phyloP scores from a whole-genome alignment of 352 stramenopile genomes.

The Plasmopara muralis region DNA sequence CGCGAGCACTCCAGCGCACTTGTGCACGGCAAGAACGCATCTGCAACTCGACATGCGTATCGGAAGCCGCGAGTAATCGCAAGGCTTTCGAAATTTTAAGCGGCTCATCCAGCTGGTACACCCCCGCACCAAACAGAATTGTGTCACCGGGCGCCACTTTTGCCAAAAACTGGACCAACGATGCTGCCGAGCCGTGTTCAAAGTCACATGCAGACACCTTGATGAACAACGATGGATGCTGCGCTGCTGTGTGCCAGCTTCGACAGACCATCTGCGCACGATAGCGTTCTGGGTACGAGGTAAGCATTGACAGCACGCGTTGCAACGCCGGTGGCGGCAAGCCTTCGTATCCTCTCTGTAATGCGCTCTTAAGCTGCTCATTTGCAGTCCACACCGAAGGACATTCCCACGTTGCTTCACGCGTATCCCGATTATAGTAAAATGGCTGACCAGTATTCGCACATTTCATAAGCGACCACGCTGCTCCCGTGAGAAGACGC shows the following conservation, averaged over 20 bases:
- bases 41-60: constrained; percentile 62
- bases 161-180: constrained; percentile 24
- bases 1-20: constrained; percentile 47
- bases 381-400: constrained; percentile 86
- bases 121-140: constrained; percentile 57
- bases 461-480: constrained; percentile 59
- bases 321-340: constrained; percentile 73
- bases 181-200: constrained; percentile 11
- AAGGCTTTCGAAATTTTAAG: constrained; percentile 44
- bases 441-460: constrained; percentile 74
- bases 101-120: constrained; percentile 50
- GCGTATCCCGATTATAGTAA: constrained; percentile 92
- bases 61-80: constrained; percentile 39
- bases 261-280: constrained; percentile 43
- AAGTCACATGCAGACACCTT: constrained; percentile 53
- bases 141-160: constrained; percentile 34
- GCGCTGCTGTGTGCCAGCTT: constrained; percentile 39
- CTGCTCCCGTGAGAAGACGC: constrained; percentile 47
- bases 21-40: constrained; percentile 46
- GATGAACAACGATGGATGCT: constrained; percentile 36
- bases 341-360: constrained; percentile 60
- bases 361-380: constrained; percentile 71
- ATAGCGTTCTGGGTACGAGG: constrained; percentile 53
- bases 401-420: constrained; percentile 91
- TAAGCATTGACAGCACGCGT: constrained; percentile 81